phyloP scores from a whole-genome alignment of 495 filamentous ascomycete species.

The Talaromyces adpressus region DNA sequence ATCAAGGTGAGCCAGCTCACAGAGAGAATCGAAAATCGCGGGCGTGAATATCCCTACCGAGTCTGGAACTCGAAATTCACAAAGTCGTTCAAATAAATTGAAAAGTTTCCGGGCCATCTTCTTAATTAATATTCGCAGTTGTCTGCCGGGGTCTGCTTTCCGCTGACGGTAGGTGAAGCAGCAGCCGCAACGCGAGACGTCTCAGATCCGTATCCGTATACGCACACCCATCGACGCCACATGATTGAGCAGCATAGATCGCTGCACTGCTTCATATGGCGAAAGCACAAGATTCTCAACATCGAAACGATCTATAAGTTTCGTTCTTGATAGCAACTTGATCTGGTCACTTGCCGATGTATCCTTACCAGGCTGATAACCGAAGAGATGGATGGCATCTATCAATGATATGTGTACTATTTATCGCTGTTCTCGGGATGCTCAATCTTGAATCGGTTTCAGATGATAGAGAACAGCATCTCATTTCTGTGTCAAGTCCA shows the following conservation, averaged over 20 bases:
- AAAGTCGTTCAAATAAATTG: not conserved
- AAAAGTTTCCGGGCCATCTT: not conserved
- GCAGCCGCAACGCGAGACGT: conserved; percentile 1
- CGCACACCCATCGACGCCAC: not conserved
- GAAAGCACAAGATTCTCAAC: not conserved
- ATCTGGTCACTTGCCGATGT: not conserved
- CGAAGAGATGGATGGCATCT: not conserved
- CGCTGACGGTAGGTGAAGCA: conserved; percentile 4
- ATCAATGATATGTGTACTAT: not conserved
- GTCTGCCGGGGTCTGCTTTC: not conserved
- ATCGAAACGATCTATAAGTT: not conserved
- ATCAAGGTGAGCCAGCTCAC: not conserved
- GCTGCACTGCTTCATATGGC: too few species aligned
- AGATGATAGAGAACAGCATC: not conserved
- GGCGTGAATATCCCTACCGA: not conserved
- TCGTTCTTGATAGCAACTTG: not conserved
- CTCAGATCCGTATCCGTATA: not conserved
- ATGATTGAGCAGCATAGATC: too few species aligned
- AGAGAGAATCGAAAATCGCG: not conserved
- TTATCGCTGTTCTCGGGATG: not conserved
- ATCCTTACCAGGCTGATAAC: not conserved
- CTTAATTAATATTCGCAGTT: not conserved
- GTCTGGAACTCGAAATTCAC: not conserved
- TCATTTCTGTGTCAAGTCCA: not conserved
- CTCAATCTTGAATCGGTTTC: not conserved